phyloP scores from a whole-genome alignment of 768 basidiomycete species.

The Serendipita indica region DNA sequence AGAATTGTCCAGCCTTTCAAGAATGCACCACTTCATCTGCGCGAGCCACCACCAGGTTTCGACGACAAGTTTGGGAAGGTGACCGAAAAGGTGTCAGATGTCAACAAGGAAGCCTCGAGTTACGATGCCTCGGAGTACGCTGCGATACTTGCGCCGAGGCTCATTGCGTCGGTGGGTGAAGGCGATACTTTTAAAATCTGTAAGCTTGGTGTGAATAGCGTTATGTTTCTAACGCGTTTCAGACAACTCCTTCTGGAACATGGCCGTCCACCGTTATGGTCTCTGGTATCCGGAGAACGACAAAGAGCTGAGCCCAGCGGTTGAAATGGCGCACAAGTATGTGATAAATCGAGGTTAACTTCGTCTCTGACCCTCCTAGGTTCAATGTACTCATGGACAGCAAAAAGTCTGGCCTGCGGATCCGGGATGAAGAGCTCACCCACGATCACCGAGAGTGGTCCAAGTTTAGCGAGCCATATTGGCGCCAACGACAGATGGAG shows the following conservation, averaged over 20 bases:
- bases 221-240: background rate
- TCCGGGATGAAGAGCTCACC: background rate
- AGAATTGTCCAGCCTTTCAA: background rate
- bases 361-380: background rate
- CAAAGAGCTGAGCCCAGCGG: background rate
- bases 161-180: background rate
- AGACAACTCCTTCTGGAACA: constrained; percentile 3
- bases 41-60: background rate
- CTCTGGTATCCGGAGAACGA: background rate
- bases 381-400: background rate
- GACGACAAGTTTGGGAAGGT: background rate
- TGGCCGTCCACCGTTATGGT: background rate
- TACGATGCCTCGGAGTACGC: no score
- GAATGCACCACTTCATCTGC: background rate
- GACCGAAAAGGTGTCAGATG: background rate
- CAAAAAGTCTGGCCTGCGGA: background rate
- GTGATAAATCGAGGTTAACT: background rate
- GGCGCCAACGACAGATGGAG: background rate
- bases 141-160: background rate
- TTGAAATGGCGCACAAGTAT: background rate
- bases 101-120: background rate
- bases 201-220: background rate
- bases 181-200: background rate
- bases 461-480: background rate
- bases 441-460: background rate